Evolutionary conservation across 305 asterid genomes (phyloP).

Genomic region (Fraxinus velutina): DNA sequence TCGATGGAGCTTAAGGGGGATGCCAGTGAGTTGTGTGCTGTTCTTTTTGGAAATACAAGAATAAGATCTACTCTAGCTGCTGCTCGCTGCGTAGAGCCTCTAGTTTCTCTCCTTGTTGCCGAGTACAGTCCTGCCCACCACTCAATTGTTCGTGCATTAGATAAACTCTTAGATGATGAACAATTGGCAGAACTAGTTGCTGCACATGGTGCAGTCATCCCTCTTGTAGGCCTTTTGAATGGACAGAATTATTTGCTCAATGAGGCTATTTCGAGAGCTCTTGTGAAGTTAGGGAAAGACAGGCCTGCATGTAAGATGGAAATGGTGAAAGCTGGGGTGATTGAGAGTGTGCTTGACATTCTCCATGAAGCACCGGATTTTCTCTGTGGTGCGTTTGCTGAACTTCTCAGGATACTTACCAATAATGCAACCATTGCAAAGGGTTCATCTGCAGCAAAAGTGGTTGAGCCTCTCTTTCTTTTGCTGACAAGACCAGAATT

Average conservation of each 20-base stretch:
- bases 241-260: slow-evolving; percentile 81
- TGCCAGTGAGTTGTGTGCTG: slow-evolving; percentile 77
- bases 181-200: slow-evolving; percentile 95
- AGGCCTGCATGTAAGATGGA: slow-evolving; percentile 95
- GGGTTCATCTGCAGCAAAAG: slow-evolving; percentile 97
- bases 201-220: slow-evolving; percentile 93
- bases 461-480: slow-evolving; percentile 80
- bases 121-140: slow-evolving; percentile 81
- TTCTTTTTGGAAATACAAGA: slow-evolving; percentile 72
- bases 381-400: slow-evolving; percentile 88
- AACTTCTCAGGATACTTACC: slow-evolving; percentile 88
- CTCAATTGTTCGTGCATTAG: slow-evolving; percentile 86
- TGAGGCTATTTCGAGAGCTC: slow-evolving; percentile 87
- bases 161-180: slow-evolving; percentile 85
- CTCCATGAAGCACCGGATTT: slow-evolving; percentile 94
- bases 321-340: slow-evolving; percentile 93
- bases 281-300: slow-evolving; percentile 92
- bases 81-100: slow-evolving; percentile 80
- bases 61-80: slow-evolving; percentile 78
- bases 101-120: slow-evolving; percentile 69
- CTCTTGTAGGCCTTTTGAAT: slow-evolving; percentile 83
- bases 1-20: slow-evolving; percentile 86
- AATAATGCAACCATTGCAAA: slow-evolving; percentile 93
- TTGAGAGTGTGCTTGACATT: slow-evolving; percentile 75
- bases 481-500: slow-evolving; percentile 70